Evolutionary conservation across 2,329 filamentous ascomycete genomes (phyloP).

Genomic region (Botryotinia calthae): DNA sequence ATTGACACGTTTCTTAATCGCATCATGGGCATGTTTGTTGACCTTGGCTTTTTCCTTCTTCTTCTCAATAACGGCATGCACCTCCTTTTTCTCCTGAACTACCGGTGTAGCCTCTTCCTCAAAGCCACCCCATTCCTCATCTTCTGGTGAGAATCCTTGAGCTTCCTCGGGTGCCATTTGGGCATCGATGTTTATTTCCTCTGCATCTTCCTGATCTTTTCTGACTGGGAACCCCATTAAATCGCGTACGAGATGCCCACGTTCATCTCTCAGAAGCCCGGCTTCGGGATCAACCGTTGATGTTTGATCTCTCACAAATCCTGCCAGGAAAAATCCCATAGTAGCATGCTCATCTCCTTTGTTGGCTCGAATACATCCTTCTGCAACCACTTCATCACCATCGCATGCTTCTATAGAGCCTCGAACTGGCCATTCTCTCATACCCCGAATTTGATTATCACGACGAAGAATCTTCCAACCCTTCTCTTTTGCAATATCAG

Average conservation of each 20-base stretch:
- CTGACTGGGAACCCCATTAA: slow-evolving; percentile 42
- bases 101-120: slow-evolving; percentile 39
- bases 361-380: slow-evolving; percentile 78
- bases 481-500: slow-evolving; percentile 59
- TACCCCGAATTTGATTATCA: slow-evolving; percentile 70
- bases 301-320: slow-evolving; percentile 59
- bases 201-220: slow-evolving; percentile 29
- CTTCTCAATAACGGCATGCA: slow-evolving; percentile 41
- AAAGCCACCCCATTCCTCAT: slow-evolving; percentile 39
- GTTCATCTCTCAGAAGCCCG: slow-evolving; percentile 47
- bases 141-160: slow-evolving; percentile 14
- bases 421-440: slow-evolving; percentile 71
- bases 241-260: slow-evolving; percentile 51
- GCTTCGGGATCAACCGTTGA: slow-evolving; percentile 16
- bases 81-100: slow-evolving; percentile 39
- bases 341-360: slow-evolving; percentile 79
- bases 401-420: slow-evolving; percentile 49
- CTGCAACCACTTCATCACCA: slow-evolving; percentile 55
- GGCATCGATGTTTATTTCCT: slow-evolving; percentile 20
- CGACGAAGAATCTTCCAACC: slow-evolving; percentile 78
- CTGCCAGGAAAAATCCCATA: slow-evolving; percentile 96
- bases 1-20: slow-evolving; percentile 22
- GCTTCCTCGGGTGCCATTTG: slow-evolving; percentile 5
- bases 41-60: slow-evolving; percentile 25
- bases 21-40: slow-evolving; percentile 22